Evolutionary conservation across 2,329 filamentous ascomycete genomes (phyloP).

Genomic region (Ophiostoma sp.): DNA sequence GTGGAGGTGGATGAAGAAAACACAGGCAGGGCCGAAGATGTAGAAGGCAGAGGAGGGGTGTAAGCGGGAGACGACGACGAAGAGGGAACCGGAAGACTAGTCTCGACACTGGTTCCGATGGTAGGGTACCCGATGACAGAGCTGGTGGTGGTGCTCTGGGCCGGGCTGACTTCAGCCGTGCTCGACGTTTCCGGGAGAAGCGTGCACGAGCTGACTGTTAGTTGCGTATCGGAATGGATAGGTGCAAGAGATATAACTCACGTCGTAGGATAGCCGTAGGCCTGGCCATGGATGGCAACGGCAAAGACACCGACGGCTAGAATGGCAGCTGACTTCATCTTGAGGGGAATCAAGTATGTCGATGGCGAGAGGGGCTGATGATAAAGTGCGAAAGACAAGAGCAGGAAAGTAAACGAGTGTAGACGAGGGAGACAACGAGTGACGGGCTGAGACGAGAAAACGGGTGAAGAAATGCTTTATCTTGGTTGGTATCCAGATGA

Average conservation of each 20-base stretch:
- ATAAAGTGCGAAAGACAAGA: background rate
- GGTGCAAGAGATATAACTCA: background rate
- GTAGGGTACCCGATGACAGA: background rate
- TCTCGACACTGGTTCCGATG: no score
- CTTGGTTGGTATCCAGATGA: background rate
- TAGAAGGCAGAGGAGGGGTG: background rate
- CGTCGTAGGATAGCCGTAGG: slow-evolving; percentile 6
- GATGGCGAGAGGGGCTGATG: background rate
- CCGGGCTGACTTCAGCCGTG: background rate
- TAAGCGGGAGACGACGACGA: background rate
- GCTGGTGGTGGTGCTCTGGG: background rate
- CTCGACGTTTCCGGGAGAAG: background rate
- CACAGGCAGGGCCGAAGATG: background rate
- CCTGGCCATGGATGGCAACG: background rate
- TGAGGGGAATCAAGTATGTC: background rate
- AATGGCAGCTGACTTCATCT: background rate
- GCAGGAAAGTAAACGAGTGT: background rate
- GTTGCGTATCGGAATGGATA: background rate
- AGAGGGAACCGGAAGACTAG: background rate
- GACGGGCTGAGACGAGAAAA: background rate
- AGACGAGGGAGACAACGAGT: background rate
- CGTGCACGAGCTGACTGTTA: background rate
- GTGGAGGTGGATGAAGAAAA: background rate
- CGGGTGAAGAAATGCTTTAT: background rate
- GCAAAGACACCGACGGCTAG: background rate